Percentiles rank a stretch among this genome's conserved stretches.
These are phyloP conservation scores for Acanthamoeba comandoni DNA, from an alignment of 208 protist genomes.

Conservation along the genomic window DNA sequence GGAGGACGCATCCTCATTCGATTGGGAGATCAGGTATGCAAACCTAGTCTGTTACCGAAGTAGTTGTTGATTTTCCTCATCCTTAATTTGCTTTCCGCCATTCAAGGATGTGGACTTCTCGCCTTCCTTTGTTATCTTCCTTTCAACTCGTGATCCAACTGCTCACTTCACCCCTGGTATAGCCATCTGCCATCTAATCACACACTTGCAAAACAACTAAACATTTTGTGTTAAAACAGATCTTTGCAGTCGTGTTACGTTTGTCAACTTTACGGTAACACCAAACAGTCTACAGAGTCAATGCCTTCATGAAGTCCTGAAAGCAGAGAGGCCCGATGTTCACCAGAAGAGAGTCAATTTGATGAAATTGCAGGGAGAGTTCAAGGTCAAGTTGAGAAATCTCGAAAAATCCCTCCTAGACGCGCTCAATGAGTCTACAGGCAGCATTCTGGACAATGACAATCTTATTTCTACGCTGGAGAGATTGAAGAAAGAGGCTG, in stretches of 20 bases:
- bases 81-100: too few relatives aligned
- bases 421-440: slow-evolving; percentile 93
- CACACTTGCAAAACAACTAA: neutral
- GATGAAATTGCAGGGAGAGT: slow-evolving; percentile 95
- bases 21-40: slow-evolving; percentile 92
- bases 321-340: slow-evolving; percentile 95
- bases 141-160: slow-evolving; percentile 96
- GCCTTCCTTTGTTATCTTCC: slow-evolving; percentile 96
- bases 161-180: slow-evolving; percentile 92
- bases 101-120: slow-evolving; percentile 96
- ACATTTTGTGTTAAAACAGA: slow-evolving; percentile 89
- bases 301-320: slow-evolving; percentile 92
- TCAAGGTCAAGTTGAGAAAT: slow-evolving; percentile 92
- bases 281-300: slow-evolving; percentile 94
- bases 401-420: slow-evolving; percentile 96
- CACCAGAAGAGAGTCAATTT: slow-evolving; percentile 93
- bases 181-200: slow-evolving; percentile 75
- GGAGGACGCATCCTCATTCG: slow-evolving; percentile 95
- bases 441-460: slow-evolving; percentile 93
- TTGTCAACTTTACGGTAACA: slow-evolving; percentile 96
- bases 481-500: slow-evolving; percentile 94
- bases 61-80: too few relatives aligned
- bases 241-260: slow-evolving; percentile 76
- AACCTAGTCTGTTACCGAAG: too few relatives aligned
- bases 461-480: slow-evolving; percentile 94